Conservation (phyloP, 495 filamentous ascomycete species). For the Aspergillus avenaceus region DNA sequence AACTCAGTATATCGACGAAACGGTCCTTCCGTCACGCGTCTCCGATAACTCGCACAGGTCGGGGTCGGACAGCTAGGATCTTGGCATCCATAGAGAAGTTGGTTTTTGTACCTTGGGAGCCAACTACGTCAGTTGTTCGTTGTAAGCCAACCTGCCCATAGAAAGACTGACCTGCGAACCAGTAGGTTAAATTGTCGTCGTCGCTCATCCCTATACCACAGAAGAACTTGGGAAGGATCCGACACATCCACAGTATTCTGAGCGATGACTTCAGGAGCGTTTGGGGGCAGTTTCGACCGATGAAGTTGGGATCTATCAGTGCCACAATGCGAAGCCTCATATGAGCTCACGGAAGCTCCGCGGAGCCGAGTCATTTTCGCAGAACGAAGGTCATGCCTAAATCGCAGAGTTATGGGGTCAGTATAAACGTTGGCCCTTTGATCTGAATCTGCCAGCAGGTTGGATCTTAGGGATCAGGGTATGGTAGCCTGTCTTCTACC, state of each 20-base stretch:
- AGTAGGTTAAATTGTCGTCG: slow-evolving; percentile 48
- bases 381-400: slow-evolving; percentile 25
- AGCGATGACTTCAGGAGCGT: slow-evolving; percentile 44
- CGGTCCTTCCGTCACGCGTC: slow-evolving; percentile 59
- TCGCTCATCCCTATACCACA: slow-evolving; percentile 47
- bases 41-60: slow-evolving; percentile 77
- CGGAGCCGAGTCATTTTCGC: slow-evolving; percentile 44
- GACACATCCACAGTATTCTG: slow-evolving; percentile 48
- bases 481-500: not conserved
- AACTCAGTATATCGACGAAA: slow-evolving; percentile 67
- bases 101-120: slow-evolving; percentile 66
- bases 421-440: not conserved
- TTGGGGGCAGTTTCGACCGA: slow-evolving; percentile 43
- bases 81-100: slow-evolving; percentile 80
- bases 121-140: slow-evolving; percentile 5
- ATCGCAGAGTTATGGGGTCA: not conserved
- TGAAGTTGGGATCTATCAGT: slow-evolving; percentile 27
- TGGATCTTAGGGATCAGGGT: not conserved
- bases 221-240: slow-evolving; percentile 41
- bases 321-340: slow-evolving; percentile 26
- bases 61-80: slow-evolving; percentile 65
- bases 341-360: slow-evolving; percentile 41
- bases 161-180: slow-evolving; percentile 42
- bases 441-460: not conserved
- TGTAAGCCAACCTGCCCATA: not conserved